Percentiles rank a stretch among this genome's conserved stretches.
phyloP scores from a whole-genome alignment of 306 rosid species.

The Cicer cuneatum region DNA sequence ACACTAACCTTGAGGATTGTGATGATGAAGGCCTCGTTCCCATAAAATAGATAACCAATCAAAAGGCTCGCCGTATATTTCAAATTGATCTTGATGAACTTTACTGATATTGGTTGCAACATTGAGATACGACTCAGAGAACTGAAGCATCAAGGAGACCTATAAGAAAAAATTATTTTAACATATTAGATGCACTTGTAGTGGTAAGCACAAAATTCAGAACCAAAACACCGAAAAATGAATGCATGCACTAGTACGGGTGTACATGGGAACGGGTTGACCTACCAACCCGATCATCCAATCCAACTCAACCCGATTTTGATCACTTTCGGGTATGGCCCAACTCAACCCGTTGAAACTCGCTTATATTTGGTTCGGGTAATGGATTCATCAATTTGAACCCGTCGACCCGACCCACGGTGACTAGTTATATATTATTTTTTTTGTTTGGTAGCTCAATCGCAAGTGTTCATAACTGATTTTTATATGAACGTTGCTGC shows the following conservation, averaged over 20 bases:
- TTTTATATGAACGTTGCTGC: too few species aligned
- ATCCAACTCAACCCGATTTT: too few species aligned
- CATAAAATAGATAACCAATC: conserved; percentile 89
- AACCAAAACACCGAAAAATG: conserved; percentile 30
- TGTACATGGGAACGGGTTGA: too few species aligned
- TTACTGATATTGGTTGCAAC: conserved; percentile 45
- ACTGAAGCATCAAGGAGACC: conserved; percentile 82
- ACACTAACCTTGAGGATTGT: conserved; percentile 83
- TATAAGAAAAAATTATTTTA: conserved; percentile 46
- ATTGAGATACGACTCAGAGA: conserved; percentile 54
- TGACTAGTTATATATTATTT: too few species aligned
- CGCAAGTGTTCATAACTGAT: too few species aligned
- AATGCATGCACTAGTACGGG: background rate
- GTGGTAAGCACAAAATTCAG: conserved; percentile 6
- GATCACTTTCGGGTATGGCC: too few species aligned
- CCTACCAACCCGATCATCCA: too few species aligned
- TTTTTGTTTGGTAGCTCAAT: too few species aligned
- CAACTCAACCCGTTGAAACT: too few species aligned
- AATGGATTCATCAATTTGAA: too few species aligned
- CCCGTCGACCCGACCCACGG: too few species aligned
- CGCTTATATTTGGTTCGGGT: too few species aligned
- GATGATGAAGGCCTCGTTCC: conserved; percentile 90
- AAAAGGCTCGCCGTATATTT: conserved; percentile 57
- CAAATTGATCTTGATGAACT: conserved; percentile 54
- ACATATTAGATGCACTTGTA: conserved; percentile 35